Evolutionary conservation across 768 basidiomycete species (phyloP).

Genomic region (Lactarius evosmus): DNA sequence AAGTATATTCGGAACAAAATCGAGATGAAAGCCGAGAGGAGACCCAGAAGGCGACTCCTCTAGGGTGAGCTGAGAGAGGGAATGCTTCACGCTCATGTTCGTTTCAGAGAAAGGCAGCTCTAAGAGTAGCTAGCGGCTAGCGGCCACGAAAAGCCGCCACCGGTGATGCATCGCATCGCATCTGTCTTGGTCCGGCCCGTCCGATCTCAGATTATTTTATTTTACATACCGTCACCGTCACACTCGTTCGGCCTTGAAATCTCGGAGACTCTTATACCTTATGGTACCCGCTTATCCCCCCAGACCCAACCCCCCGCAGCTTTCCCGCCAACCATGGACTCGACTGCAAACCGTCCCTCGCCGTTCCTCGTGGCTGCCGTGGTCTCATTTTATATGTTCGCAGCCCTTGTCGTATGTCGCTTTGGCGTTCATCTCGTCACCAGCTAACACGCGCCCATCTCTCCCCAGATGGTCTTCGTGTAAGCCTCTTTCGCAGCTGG

Average conservation of each 20-base stretch:
- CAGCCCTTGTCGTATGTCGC: conserved; percentile 64
- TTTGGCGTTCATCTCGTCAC: conserved; percentile 5
- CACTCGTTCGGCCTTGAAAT: conserved; percentile 1
- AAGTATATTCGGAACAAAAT: neutral
- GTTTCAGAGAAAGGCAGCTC: neutral
- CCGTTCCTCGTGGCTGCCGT: conserved; percentile 61
- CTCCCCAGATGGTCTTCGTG: conserved; percentile 51
- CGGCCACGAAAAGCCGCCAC: neutral
- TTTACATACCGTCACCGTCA: conserved; percentile 1
- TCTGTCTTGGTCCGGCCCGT: neutral
- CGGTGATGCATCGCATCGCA: neutral
- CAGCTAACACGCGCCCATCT: conserved; percentile 9
- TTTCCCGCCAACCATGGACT: conserved; percentile 32
- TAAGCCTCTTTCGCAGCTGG: conserved; percentile 30
- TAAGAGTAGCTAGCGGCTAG: too few species aligned
- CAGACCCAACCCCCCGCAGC: neutral
- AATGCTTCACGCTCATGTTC: neutral
- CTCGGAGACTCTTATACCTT: neutral
- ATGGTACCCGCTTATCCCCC: neutral
- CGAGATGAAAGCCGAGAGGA: neutral
- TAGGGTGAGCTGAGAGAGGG: neutral
- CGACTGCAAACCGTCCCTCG: conserved; percentile 35
- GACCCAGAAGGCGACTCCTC: conserved; percentile 3
- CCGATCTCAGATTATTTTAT: conserved; percentile 5
- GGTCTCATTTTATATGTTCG: conserved; percentile 73